Evolutionary conservation across 805 yeast species (phyloP).

Genomic region (Starmerella geochares): DNA sequence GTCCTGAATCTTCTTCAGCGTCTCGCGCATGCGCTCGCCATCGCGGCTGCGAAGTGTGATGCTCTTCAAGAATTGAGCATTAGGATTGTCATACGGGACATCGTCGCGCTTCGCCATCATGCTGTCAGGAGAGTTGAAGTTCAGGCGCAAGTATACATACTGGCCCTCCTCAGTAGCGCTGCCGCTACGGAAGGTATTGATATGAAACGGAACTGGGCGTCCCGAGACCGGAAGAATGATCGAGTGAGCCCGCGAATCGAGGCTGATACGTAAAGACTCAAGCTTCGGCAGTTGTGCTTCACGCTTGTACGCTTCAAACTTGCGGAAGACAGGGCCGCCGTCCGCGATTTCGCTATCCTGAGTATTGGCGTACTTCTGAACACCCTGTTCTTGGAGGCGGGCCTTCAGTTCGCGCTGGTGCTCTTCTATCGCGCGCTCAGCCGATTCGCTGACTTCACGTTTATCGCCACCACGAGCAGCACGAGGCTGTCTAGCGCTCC

Average conservation of each 20-base stretch:
- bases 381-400: slow-evolving; percentile 76
- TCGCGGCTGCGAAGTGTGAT: slow-evolving; percentile 83
- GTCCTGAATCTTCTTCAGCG: slow-evolving; percentile 79
- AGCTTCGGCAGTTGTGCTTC: slow-evolving; percentile 87
- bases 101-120: slow-evolving; percentile 62
- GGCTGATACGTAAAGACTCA: slow-evolving; percentile 72
- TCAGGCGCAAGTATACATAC: slow-evolving; percentile 76
- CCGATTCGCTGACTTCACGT: slow-evolving; percentile 49
- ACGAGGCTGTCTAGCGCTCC: slow-evolving; percentile 14
- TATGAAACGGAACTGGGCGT: slow-evolving; percentile 95
- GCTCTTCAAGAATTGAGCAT: slow-evolving; percentile 76
- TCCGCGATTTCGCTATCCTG: slow-evolving; percentile 20
- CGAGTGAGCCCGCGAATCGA: slow-evolving; percentile 80
- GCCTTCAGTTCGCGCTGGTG: slow-evolving; percentile 76
- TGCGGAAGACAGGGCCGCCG: slow-evolving; percentile 58
- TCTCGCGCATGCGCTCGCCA: slow-evolving; percentile 81
- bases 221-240: slow-evolving; percentile 86
- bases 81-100: slow-evolving; percentile 83
- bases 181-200: slow-evolving; percentile 86
- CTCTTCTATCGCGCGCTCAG: slow-evolving; percentile 68
- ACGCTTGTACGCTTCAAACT: slow-evolving; percentile 86
- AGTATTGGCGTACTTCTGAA: slow-evolving; percentile 34
- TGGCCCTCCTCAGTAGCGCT: slow-evolving; percentile 95
- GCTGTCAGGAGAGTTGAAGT: slow-evolving; percentile 89
- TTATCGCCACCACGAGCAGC: slow-evolving; percentile 20